Evolutionary conservation across 2,329 filamentous ascomycete genomes (phyloP), one percentile per base, ranked within the genome.

Genomic region (Paraphoma sp.): DNA sequence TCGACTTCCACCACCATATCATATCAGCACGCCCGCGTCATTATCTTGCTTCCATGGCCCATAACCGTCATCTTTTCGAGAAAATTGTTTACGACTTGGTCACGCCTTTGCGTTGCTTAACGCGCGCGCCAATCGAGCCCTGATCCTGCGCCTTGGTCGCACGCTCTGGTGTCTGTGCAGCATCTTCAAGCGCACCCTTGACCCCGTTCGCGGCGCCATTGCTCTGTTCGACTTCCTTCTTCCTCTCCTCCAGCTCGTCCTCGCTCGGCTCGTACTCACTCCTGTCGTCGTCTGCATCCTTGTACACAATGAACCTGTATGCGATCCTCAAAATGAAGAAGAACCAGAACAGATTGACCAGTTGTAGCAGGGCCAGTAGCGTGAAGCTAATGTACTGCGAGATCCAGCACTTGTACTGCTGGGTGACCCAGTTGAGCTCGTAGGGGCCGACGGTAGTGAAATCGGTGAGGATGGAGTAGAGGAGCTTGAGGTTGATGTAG

Each of bases 321-420:
- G 89, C 88, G 62, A 93, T 92, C 62, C 90, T 84, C 56, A 90
- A 73, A 68, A 94, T 92, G 76, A 89, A 87, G 77, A 88, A 91
- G 56, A 93, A 84, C 91, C 91, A 94, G 79, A 93, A 92, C 9
- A 93, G 75, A 74, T 94, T 94, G 51, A 94, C 82, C 1, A 87
- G 85, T 76, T 94, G 91, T 33, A 94, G 82, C 3, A 83, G 80
- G 3, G 86, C 82, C 6, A 94, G 83, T 28, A 94, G 82, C 3
- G 70, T 66, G 8, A 87, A 81, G 10, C 89, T 89, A 68, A 93
- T 92, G 73, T 81, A 80, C 72, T 92, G 88, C 29, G 85, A 82
- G 57, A 93, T 78, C 70, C 79, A 81, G 79, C 89, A 92, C 80
- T 93, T 94, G 83, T 90, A 94, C 77, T 92, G 89, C 69, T 88